These are phyloP conservation scores for Lipomyces kockii DNA, from an alignment of 805 yeast genomes.

Conservation along the genomic window DNA sequence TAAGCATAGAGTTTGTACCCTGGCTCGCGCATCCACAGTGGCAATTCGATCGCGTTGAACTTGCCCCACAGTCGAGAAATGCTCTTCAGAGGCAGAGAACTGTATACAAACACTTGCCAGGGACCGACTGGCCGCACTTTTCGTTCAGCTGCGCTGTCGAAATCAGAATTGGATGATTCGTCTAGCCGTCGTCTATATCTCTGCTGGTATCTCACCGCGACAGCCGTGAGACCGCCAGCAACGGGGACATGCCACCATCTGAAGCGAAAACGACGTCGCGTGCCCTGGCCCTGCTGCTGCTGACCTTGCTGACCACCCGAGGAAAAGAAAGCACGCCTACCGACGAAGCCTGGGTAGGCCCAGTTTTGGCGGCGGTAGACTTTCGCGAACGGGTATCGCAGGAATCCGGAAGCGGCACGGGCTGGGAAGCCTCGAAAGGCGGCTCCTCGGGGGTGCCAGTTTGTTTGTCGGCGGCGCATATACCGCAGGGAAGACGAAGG, in stretches of 20 bases:
- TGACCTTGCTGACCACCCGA: slow-evolving; percentile 10
- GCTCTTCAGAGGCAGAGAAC: slow-evolving; percentile 88
- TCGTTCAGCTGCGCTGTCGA: slow-evolving; percentile 3
- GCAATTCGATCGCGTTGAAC: slow-evolving; percentile 79
- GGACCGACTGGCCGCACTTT: slow-evolving; percentile 67
- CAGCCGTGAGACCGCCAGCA: slow-evolving; percentile 36
- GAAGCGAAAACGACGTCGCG: slow-evolving; percentile 23
- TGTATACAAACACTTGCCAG: slow-evolving; percentile 88
- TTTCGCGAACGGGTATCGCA: slow-evolving; percentile 29
- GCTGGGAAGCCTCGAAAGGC: slow-evolving; percentile 28
- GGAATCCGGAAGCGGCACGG: slow-evolving; percentile 33
- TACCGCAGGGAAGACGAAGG: slow-evolving; percentile 33
- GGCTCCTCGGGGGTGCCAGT: slow-evolving; percentile 20
- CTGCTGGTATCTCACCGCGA: slow-evolving; percentile 19
- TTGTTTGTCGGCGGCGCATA: slow-evolving; percentile 32
- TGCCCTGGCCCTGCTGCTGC: slow-evolving; percentile 12
- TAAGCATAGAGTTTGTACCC: slow-evolving; percentile 77
- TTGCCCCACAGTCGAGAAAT: slow-evolving; percentile 94
- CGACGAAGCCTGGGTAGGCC: slow-evolving; percentile 28
- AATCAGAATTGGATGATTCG: slow-evolving; percentile 4
- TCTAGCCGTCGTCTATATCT: slow-evolving; percentile 17
- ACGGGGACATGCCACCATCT: slow-evolving; percentile 39
- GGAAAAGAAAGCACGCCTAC: slow-evolving; percentile 23
- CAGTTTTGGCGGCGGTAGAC: slow-evolving; percentile 34
- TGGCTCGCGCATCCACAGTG: slow-evolving; percentile 85